These are phyloP conservation scores for Cryptococcus hybrid DNA, from an alignment of 1,284 basidiomycete species.

Conservation along the genomic window DNA sequence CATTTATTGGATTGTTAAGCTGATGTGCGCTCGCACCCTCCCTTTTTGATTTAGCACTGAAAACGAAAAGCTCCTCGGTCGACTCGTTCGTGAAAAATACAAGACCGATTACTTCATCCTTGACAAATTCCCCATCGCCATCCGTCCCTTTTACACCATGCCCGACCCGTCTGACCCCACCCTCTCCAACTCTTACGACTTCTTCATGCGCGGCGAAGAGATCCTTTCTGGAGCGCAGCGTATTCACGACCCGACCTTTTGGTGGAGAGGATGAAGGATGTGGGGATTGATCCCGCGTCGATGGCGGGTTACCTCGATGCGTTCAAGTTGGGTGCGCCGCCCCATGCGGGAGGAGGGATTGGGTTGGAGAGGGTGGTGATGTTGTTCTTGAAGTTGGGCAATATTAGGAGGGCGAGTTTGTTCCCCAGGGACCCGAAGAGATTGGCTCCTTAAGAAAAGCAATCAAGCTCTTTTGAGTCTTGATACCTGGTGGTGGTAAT, in stretches of 20 bases:
- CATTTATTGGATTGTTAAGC: neutral
- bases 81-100: constrained; percentile 86
- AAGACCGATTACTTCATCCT: constrained; percentile 97
- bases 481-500: no score
- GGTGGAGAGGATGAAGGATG: constrained; percentile 72
- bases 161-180: constrained; percentile 84
- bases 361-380: constrained; percentile 93
- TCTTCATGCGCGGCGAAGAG: constrained; percentile 99
- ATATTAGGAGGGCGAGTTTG: constrained; percentile 88
- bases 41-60: constrained; percentile 33
- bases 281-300: constrained; percentile 72
- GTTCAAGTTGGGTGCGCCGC: constrained; percentile 90
- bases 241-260: constrained; percentile 88
- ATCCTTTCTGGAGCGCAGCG: constrained; percentile 97
- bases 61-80: constrained; percentile 86
- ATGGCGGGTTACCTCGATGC: constrained; percentile 93
- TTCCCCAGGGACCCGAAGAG: constrained; percentile 89
- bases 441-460: constrained; percentile 46
- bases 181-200: constrained; percentile 97
- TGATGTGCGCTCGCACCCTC: neutral
- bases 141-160: constrained; percentile 99
- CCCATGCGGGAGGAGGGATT: constrained; percentile 62
- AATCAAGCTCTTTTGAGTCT: no score
- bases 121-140: constrained; percentile 90
- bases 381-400: constrained; percentile 92